A percentile compares a stretch with the other conserved stretches of the same genome.
Evolutionary conservation across 768 basidiomycete genomes (phyloP).

Genomic region (Xerocomus spinulosus): DNA sequence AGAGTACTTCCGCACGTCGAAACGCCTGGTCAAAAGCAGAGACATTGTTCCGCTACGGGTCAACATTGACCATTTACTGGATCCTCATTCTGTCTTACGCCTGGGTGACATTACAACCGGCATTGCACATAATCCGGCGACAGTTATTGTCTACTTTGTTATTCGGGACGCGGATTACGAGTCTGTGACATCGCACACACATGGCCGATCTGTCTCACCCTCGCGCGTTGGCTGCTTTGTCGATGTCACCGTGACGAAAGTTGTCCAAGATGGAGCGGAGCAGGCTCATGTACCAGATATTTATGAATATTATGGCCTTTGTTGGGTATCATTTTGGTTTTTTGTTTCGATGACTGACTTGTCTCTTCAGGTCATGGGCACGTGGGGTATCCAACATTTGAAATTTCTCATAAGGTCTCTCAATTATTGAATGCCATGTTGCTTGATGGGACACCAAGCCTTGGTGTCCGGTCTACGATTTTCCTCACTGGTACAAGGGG

Average conservation of each 20-base stretch:
- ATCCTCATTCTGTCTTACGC: constrained; percentile 11
- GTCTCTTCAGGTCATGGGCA: constrained; percentile 18
- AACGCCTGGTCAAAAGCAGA: constrained; percentile 61
- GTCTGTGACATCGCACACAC: constrained; percentile 37
- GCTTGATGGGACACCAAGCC: constrained; percentile 50
- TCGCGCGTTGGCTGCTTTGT: constrained; percentile 86
- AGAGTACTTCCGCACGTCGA: constrained; percentile 50
- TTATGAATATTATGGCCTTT: constrained; percentile 43
- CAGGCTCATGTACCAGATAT: constrained; percentile 56
- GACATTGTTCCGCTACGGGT: constrained; percentile 69
- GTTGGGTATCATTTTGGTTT: constrained; percentile 35
- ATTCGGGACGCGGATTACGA: constrained; percentile 75
- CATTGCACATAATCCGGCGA: constrained; percentile 5
- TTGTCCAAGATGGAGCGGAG: constrained; percentile 78
- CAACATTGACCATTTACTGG: constrained; percentile 42
- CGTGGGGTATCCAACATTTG: constrained; percentile 14
- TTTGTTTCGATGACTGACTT: constrained; percentile 4
- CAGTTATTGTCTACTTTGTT: constrained; percentile 68
- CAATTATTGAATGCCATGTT: constrained; percentile 60
- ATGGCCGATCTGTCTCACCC: constrained; percentile 47
- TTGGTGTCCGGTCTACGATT: constrained; percentile 63
- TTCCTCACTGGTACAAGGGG: constrained; percentile 79
- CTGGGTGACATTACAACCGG: constrained; percentile 2
- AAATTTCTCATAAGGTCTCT: constrained; percentile 45
- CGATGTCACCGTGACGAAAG: constrained; percentile 64